These are phyloP conservation scores for Musa beccarii DNA, from an alignment of 176 grass and related monocot genomes.

Conservation along the genomic window DNA sequence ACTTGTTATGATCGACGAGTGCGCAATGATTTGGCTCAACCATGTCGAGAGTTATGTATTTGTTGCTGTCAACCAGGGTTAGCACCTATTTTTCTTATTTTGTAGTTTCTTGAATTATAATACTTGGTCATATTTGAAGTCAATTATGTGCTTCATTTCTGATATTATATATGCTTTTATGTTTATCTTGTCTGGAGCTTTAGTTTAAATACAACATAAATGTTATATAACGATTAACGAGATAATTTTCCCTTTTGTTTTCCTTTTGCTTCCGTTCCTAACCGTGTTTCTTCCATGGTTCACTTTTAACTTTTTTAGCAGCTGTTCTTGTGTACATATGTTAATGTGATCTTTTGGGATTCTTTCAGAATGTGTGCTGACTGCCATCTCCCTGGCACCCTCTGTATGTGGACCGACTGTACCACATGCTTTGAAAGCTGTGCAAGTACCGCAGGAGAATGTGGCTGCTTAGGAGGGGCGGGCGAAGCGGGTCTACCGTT, in stretches of 20 bases:
- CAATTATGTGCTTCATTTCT: too few species aligned
- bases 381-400: slow-evolving; percentile 90
- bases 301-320: neutral
- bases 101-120: too few species aligned
- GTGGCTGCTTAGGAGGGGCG: slow-evolving; percentile 89
- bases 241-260: too few species aligned
- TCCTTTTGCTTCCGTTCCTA: too few species aligned
- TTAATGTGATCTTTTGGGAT: neutral
- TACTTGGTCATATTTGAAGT: too few species aligned
- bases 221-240: too few species aligned
- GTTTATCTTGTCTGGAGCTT: too few species aligned
- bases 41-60: slow-evolving; percentile 91
- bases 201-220: too few species aligned
- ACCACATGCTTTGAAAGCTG: slow-evolving; percentile 92
- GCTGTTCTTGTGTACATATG: neutral
- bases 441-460: slow-evolving; percentile 79
- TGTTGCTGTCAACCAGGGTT: slow-evolving; percentile 98
- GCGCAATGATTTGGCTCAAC: slow-evolving; percentile 80
- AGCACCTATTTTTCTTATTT: neutral
- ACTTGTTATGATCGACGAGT: slow-evolving; percentile 97
- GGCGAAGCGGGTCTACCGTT: slow-evolving; percentile 76
- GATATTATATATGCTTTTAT: too few species aligned
- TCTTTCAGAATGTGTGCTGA: slow-evolving; percentile 91
- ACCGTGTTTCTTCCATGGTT: neutral
- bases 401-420: slow-evolving; percentile 98